Evolutionary conservation across 23 red algal species (phyloP).

Genomic region (Gracilariopsis chorda): DNA sequence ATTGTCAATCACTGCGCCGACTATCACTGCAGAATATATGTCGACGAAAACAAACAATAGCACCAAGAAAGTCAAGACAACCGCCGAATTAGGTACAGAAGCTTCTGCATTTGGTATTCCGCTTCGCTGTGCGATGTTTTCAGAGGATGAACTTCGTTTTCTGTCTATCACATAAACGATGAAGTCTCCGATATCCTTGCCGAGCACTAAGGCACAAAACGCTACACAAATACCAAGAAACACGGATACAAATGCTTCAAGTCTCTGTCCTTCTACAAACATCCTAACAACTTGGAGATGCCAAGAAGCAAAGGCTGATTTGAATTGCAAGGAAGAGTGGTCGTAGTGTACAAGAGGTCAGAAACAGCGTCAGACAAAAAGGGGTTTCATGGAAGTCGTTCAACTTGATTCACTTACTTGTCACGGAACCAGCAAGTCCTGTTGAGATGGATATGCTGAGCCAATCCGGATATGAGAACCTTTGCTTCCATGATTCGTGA

Average conservation of each 20-base stretch:
- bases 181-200: not conserved
- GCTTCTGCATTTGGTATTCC: too few species aligned
- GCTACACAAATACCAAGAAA: slow-evolving; percentile 7
- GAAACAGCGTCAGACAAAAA: not conserved
- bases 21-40: not conserved
- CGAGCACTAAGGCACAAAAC: slow-evolving; percentile 8
- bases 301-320: slow-evolving; percentile 46
- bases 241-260: not conserved
- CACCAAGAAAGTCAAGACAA: not conserved
- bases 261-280: slow-evolving; percentile 10
- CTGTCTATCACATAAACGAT: too few species aligned
- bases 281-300: slow-evolving; percentile 5
- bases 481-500: not conserved
- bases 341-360: not conserved
- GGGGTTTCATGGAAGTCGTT: not conserved
- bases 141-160: too few species aligned
- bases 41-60: not conserved
- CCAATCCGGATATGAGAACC: not conserved
- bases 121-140: too few species aligned
- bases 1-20: not conserved
- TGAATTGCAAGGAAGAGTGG: not conserved
- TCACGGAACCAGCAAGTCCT: slow-evolving; percentile 24
- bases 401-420: slow-evolving; percentile 29
- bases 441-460: slow-evolving; percentile 19
- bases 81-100: too few species aligned